Base-by-base conservation (phyloP, 2,329 filamentous ascomycete genomes). In the Thyridium curvatum region DNA sequence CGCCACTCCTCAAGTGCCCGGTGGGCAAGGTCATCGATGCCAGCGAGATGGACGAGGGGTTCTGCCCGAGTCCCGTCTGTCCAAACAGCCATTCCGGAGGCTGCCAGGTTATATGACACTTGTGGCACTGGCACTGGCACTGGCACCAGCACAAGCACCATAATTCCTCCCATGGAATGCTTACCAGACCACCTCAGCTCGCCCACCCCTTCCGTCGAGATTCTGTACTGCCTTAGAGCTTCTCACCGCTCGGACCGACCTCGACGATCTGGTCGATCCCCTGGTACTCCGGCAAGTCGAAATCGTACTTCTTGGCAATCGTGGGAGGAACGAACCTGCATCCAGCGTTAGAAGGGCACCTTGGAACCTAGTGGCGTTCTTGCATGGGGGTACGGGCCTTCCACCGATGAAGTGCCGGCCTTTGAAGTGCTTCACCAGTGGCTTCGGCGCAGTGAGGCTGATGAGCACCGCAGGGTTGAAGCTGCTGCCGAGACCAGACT, bases 381-480 rank as follows among this genome's bases (percentile, higher is more conserved):
- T 54, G 40, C 54, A 51, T 38, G 38, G 38, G 14, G 36, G 51
- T 54, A 63, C 71, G 53, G 65, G 84, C 75, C 87, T 72, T 39
- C 93, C 93, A 8, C 93, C 93, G 40, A 98, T 62, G 55, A 97
- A 98, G 68, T 98, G 93, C 34, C 86, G 77, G 1, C 91, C 93
- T 46, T 70, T 79, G 60, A 95, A 98, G 58, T 80, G 79, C 60
- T 82, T 84, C 7, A 88, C 84, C 44, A 95, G 68, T 7, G 91
- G 91, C 65, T 98, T 98, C 3, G 93, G 89, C 9, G 93, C 93
- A 35, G 91, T 95, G 54, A 98, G 68, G 57, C 87, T 94, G 49
- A 98, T 81, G 41, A 98, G 68, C 15, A 82, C 81, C 28, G 74
- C 69, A 47, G 93, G 93, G 66, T 86, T 81, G 55, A 94, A 97